phyloP scores from a whole-genome alignment of 345 rosid species.

The Hevea brasiliensis region DNA sequence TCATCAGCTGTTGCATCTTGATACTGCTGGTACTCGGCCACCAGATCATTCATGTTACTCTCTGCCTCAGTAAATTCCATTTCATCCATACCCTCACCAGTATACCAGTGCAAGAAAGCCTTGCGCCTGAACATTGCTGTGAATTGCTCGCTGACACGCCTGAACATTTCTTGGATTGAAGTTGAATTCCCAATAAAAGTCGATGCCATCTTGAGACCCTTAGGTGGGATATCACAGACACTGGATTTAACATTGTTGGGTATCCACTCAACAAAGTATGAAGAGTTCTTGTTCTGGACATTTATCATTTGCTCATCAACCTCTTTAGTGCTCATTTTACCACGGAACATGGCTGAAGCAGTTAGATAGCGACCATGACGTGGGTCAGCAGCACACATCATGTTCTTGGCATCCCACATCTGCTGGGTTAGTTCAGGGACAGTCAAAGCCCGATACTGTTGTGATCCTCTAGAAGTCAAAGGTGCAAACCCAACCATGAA shows the following conservation, averaged over 20 bases:
- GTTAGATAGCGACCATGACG: constrained; percentile 29
- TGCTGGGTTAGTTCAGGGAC: constrained; percentile 29
- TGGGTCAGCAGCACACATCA: constrained; percentile 31
- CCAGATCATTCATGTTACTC: constrained; percentile 29
- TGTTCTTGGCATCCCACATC: constrained; percentile 31
- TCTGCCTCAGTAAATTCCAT: constrained; percentile 24
- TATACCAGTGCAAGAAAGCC: constrained; percentile 30
- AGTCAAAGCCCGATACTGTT: constrained; percentile 24
- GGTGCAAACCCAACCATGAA: constrained; percentile 30
- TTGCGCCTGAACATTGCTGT: constrained; percentile 33
- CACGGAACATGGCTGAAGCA: constrained; percentile 31
- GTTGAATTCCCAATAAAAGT: constrained; percentile 28
- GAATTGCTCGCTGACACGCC: constrained; percentile 30
- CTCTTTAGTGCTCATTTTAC: constrained; percentile 29
- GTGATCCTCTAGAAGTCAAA: constrained; percentile 29
- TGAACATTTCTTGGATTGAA: constrained; percentile 27
- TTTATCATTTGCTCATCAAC: constrained; percentile 30
- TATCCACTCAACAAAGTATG: constrained; percentile 30
- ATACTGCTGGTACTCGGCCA: constrained; percentile 29
- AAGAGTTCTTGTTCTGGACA: constrained; percentile 31
- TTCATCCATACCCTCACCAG: constrained; percentile 26
- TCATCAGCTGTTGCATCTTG: constrained; percentile 27
- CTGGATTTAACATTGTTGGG: constrained; percentile 28
- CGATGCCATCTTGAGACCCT: constrained; percentile 23
- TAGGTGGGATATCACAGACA: constrained; percentile 28